Evolutionary conservation across 768 basidiomycete genomes (phyloP).

Genomic region (Lactarius indigo): DNA sequence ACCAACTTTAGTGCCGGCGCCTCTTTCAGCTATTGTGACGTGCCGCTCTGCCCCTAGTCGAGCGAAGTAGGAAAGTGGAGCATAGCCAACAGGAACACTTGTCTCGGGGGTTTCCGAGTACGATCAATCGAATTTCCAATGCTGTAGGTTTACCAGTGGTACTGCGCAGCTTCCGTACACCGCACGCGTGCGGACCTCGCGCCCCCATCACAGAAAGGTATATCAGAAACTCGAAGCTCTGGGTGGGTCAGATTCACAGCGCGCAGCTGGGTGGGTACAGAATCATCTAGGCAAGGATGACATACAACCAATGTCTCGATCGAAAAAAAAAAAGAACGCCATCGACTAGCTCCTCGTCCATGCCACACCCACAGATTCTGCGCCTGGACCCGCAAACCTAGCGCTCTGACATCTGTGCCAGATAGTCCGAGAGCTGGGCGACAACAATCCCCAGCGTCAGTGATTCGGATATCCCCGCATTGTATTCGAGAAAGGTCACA

Average conservation of each 20-base stretch:
- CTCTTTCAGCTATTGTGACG: neutral
- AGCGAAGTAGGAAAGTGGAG: neutral
- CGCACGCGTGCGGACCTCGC: neutral
- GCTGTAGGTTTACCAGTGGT: neutral
- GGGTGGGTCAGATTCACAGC: neutral
- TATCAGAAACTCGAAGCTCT: neutral
- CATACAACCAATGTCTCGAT: neutral
- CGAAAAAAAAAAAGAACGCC: neutral
- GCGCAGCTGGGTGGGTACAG: neutral
- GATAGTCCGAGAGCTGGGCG: slow-evolving; percentile 43
- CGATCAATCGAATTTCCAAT: neutral
- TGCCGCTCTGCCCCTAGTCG: neutral
- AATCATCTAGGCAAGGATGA: slow-evolving; percentile 1
- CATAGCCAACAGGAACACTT: neutral
- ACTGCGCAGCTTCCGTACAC: neutral
- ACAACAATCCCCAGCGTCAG: slow-evolving; percentile 10
- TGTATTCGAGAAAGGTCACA: slow-evolving; percentile 26
- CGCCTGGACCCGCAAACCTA: neutral
- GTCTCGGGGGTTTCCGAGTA: neutral
- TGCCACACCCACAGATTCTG: neutral
- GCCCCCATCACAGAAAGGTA: neutral
- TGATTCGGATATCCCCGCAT: neutral
- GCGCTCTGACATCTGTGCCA: slow-evolving; percentile 47
- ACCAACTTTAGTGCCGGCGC: neutral
- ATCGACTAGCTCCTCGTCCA: neutral